Conservation (phyloP, 164 flowering plant species). For the Tetrastigma voinierianum region DNA sequence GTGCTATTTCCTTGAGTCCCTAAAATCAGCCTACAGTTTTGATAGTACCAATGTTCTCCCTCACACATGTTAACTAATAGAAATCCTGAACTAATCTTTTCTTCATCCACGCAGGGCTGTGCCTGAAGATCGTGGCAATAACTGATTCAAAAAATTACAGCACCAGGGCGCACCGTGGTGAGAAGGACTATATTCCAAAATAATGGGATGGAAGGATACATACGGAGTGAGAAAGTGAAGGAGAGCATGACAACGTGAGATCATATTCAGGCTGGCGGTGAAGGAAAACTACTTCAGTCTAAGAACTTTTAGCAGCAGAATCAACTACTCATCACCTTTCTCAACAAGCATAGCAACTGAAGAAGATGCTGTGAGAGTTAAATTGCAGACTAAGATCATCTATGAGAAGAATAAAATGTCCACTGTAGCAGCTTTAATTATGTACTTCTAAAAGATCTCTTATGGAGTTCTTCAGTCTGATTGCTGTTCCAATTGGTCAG, state of each 20-base stretch:
- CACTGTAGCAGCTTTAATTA: neutral
- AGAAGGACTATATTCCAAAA: constrained; percentile 45
- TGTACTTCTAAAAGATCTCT: too few relatives aligned
- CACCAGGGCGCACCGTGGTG: constrained; percentile 52
- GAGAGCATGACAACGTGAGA: constrained; percentile 40
- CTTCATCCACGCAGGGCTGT: constrained; percentile 19
- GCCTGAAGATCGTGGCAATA: constrained; percentile 13
- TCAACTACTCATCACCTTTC: constrained; percentile 38
- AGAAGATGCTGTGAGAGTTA: neutral
- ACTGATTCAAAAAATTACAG: constrained; percentile 30
- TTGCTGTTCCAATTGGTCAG: too few relatives aligned
- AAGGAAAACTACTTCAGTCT: constrained; percentile 60
- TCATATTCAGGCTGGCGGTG: constrained; percentile 35
- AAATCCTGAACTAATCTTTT: too few relatives aligned
- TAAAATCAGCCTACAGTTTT: too few relatives aligned
- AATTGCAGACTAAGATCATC: neutral
- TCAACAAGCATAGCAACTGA: constrained; percentile 24
- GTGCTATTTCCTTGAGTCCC: too few relatives aligned
- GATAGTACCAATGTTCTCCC: too few relatives aligned
- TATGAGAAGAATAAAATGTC: neutral
- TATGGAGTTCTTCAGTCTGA: too few relatives aligned
- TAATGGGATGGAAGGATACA: constrained; percentile 49
- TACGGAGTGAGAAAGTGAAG: constrained; percentile 38
- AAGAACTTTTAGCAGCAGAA: constrained; percentile 58
- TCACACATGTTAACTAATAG: too few relatives aligned